Base-by-base conservation (phyloP, 768 basidiomycete genomes). In the Rhodotorula taiwanensis region DNA sequence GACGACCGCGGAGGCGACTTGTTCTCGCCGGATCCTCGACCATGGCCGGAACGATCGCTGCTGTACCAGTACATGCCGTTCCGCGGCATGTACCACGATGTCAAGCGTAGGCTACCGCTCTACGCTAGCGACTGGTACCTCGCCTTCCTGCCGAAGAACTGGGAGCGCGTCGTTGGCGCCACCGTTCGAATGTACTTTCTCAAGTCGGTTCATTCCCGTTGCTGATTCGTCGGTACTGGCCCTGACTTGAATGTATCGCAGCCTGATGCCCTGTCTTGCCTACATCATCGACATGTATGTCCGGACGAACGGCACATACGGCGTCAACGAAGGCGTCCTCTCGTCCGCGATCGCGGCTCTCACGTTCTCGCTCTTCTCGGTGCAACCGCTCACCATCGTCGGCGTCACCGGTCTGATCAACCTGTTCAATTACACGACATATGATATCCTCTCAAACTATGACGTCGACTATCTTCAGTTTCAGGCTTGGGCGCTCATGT, bases 251-350 rank as follows among this genome's bases (percentile, higher is more conserved):
- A 27, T 34, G 52, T 21, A 23, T 27, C 39, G 51, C 69, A 87
- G 87, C 67, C 84, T 91, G n/a, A 79, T 92, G 23, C 89, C 91
- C 18, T 30, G 49, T 27, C 58, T 61, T 27, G 47, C 93, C 3
- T 95, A 95, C 75, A 90, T 89, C 27, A 75, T 95, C 55, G 89
- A 93, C 73, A 78, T 95, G 20, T 94, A 93, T 74, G 88, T 93
- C 33, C 62, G 71, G 75, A 91, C 89, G 0, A 91, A 90, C 2
- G 80, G 83, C 28, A 82, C 89, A 71, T 94, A 95, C 76, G 91
- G 91, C 4, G 88, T 95, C 20, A 79, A 88, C 3, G 93, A 95
- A 75, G 87, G 91, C 10, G 78, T 94, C 0, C 70, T 88, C 13
- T 82, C 85, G 4, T 86, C 88, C 0, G 93, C 92, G 76, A 86